Evolutionary conservation across 2,329 filamentous ascomycete species (phyloP).

Genomic region (Aquanectria penicillioides): DNA sequence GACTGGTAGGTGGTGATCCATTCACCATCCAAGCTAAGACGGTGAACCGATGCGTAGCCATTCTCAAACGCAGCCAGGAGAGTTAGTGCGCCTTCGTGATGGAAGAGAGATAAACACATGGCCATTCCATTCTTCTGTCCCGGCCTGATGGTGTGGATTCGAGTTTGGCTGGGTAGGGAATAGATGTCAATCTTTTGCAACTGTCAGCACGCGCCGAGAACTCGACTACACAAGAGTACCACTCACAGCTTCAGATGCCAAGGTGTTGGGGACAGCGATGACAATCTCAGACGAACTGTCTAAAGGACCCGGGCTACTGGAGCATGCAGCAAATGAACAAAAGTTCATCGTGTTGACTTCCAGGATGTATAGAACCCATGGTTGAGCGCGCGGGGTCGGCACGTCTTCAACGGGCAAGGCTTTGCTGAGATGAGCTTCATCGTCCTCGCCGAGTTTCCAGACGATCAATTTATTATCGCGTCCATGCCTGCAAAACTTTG

Average conservation of each 20-base stretch:
- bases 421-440: slow-evolving; percentile 73
- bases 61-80: slow-evolving; percentile 87
- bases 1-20: slow-evolving; percentile 69
- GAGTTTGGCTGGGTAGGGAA: slow-evolving; percentile 77
- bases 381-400: slow-evolving; percentile 64
- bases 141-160: slow-evolving; percentile 68
- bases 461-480: slow-evolving; percentile 87
- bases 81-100: slow-evolving; percentile 61
- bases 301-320: slow-evolving; percentile 42
- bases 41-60: slow-evolving; percentile 76
- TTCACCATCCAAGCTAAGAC: slow-evolving; percentile 53
- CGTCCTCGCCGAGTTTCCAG: slow-evolving; percentile 75
- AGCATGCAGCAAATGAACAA: slow-evolving; percentile 79
- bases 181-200: slow-evolving; percentile 78
- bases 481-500: slow-evolving; percentile 74
- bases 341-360: slow-evolving; percentile 96
- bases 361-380: slow-evolving; percentile 87
- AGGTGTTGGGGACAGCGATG: slow-evolving; percentile 82
- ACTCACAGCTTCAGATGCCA: slow-evolving; percentile 75
- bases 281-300: slow-evolving; percentile 60
- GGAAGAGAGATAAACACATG: slow-evolving; percentile 79
- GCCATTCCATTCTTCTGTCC: slow-evolving; percentile 78
- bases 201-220: slow-evolving; percentile 3
- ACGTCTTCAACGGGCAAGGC: slow-evolving; percentile 75
- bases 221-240: neutral